Evolutionary conservation across 305 asterid species (phyloP).

Genomic region (Fraxinus greggii): DNA sequence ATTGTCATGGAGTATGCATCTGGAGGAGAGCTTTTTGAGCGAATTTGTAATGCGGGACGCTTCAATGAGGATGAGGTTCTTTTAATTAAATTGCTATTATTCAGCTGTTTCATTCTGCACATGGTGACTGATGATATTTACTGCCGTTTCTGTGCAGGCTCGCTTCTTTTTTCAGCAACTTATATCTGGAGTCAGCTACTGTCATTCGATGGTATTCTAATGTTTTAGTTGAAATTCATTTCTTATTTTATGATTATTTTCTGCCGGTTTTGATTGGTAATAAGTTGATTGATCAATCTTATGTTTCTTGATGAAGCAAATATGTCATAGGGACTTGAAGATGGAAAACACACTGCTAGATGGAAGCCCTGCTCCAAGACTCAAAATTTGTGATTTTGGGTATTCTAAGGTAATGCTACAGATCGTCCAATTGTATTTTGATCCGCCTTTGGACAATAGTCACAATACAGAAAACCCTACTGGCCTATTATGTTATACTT

Average conservation of each 20-base stretch:
- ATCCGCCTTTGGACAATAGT: conserved; percentile 6
- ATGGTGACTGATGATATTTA: conserved; percentile 1
- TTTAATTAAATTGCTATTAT: conserved; percentile 15
- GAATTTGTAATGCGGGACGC: conserved; percentile 84
- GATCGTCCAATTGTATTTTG: conserved; percentile 5
- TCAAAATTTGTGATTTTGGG: conserved; percentile 90
- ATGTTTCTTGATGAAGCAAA: conserved; percentile 55
- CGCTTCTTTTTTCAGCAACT: conserved; percentile 79
- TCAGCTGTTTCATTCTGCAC: neutral
- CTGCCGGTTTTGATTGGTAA: conserved; percentile 5
- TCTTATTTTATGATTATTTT: neutral
- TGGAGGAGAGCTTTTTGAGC: conserved; percentile 87
- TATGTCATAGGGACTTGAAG: conserved; percentile 90
- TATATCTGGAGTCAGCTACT: conserved; percentile 81
- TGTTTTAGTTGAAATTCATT: conserved; percentile 10
- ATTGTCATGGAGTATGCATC: conserved; percentile 96
- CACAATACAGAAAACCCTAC: neutral
- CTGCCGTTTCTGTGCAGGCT: conserved; percentile 41
- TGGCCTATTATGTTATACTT: conserved; percentile 6
- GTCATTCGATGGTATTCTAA: conserved; percentile 56
- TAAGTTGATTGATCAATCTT: conserved; percentile 18
- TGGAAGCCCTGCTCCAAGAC: conserved; percentile 86
- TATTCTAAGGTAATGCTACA: conserved; percentile 65
- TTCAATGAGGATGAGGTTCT: conserved; percentile 92
- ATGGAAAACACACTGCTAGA: conserved; percentile 84